Conservation (phyloP, 768 basidiomycete species). For the Russula sp. region DNA sequence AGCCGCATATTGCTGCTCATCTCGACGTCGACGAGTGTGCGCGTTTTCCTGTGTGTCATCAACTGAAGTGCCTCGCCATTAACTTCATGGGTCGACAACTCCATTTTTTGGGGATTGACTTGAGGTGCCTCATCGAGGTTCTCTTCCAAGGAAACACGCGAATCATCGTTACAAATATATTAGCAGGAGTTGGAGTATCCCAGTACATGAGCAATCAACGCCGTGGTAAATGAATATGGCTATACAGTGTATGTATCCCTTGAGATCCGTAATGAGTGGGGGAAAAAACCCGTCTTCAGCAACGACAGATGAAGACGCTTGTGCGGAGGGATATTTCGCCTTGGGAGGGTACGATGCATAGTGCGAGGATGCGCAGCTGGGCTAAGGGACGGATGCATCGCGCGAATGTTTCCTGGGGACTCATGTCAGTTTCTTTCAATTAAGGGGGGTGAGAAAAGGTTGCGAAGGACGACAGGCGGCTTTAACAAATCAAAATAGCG, state of each 20-base stretch:
- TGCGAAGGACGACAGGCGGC: slow-evolving; percentile 64
- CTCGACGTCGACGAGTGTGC: background rate
- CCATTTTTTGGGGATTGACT: no score
- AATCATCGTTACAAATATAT: background rate
- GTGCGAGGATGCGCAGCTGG: slow-evolving; percentile 57
- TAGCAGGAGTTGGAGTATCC: background rate
- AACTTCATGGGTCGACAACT: no score
- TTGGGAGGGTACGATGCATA: slow-evolving; percentile 65
- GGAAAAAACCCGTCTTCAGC: no score
- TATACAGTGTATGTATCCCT: background rate
- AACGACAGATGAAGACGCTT: slow-evolving; percentile 34
- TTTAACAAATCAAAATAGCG: slow-evolving; percentile 60
- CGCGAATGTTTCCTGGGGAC: slow-evolving; percentile 55
- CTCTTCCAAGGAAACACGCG: background rate
- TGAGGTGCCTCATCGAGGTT: no score
- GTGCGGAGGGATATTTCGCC: slow-evolving; percentile 58
- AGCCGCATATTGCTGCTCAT: background rate
- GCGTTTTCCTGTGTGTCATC: background rate
- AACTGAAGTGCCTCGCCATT: no score
- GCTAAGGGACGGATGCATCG: slow-evolving; percentile 59
- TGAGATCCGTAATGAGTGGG: background rate
- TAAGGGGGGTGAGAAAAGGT: background rate
- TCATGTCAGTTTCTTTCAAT: background rate
- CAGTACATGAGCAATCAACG: background rate
- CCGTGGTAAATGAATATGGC: background rate